Conservation (phyloP, 768 basidiomycete species). For the Leucosporidium creatinivorum region DNA sequence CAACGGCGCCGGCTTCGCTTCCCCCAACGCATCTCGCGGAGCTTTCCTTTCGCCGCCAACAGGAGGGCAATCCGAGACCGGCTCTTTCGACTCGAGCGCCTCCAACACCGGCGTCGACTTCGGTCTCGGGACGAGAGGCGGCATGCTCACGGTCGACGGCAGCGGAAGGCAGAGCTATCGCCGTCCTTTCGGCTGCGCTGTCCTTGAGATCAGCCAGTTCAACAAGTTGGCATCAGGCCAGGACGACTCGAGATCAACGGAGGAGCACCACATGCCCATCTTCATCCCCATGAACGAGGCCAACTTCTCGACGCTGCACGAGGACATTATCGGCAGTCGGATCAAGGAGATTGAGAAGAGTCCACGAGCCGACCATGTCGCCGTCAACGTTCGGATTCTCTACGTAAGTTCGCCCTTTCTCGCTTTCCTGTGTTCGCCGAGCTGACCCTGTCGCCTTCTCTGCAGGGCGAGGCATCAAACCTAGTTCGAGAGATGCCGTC, state of each 20-base stretch:
- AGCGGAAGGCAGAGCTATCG: constrained; percentile 49
- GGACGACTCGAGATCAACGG: constrained; percentile 59
- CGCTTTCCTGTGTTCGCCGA: too few relatives aligned
- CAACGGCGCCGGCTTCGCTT: neutral
- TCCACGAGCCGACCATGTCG: constrained; percentile 75
- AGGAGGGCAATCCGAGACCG: constrained; percentile 4
- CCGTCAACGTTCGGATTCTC: constrained; percentile 76
- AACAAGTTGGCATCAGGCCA: constrained; percentile 40
- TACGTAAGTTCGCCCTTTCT: constrained; percentile 40
- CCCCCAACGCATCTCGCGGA: too few relatives aligned
- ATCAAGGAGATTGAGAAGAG: constrained; percentile 75
- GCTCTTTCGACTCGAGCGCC: constrained; percentile 10
- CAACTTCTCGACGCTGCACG: constrained; percentile 85
- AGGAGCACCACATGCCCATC: constrained; percentile 81
- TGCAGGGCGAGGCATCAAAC: constrained; percentile 57
- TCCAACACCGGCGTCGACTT: neutral
- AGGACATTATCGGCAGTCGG: constrained; percentile 79
- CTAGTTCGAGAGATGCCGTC: constrained; percentile 73
- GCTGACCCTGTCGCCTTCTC: too few relatives aligned
- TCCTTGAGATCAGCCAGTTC: constrained; percentile 73
- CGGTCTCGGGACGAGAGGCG: neutral
- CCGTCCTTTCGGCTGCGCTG: constrained; percentile 91
- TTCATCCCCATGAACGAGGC: constrained; percentile 74
- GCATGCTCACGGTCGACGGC: constrained; percentile 17
- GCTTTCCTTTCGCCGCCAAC: neutral